Evolutionary conservation across 495 filamentous ascomycete species (phyloP).

Genomic region (Talaromyces nanjingensis): DNA sequence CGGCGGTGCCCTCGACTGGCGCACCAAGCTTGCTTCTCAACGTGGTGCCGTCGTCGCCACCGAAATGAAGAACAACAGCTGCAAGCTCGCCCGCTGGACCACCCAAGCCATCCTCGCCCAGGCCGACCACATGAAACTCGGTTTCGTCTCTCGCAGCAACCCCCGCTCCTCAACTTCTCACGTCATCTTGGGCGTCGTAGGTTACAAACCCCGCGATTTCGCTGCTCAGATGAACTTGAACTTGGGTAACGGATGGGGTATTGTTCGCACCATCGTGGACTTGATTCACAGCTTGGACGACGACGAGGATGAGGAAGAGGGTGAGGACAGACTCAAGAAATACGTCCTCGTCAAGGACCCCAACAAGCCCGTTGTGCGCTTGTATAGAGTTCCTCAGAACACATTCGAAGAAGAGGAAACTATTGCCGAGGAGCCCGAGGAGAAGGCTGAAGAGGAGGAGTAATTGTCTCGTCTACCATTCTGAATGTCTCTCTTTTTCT

Average conservation of each 20-base stretch:
- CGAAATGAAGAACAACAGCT: constrained; percentile 99
- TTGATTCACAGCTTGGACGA: constrained; percentile 51
- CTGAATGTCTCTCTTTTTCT: constrained; percentile 13
- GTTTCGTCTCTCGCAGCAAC: constrained; percentile 92
- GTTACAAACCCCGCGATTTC: constrained; percentile 96
- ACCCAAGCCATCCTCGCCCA: constrained; percentile 92
- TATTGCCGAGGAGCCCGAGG: constrained; percentile 31
- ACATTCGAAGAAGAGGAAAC: constrained; percentile 80
- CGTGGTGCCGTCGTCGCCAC: constrained; percentile 95
- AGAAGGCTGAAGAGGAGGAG: constrained; percentile 26
- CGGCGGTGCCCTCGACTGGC: constrained; percentile 92
- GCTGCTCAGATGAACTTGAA: constrained; percentile 97
- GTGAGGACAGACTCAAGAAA: constrained; percentile 58
- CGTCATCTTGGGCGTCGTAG: constrained; percentile 89
- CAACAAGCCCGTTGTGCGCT: constrained; percentile 84
- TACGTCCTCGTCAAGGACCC: constrained; percentile 79
- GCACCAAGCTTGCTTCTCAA: constrained; percentile 84
- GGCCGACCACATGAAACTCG: constrained; percentile 96
- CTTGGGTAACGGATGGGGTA: constrained; percentile 96
- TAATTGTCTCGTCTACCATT: constrained; percentile 15
- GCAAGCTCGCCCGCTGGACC: constrained; percentile 96
- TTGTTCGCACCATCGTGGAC: constrained; percentile 93
- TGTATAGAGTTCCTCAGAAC: constrained; percentile 83
- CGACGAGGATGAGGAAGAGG: constrained; percentile 68
- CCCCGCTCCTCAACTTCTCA: constrained; percentile 85